A percentile compares a stretch with the other conserved stretches of the same genome.
phyloP scores from a whole-genome alignment of 805 yeast genomes.

The Hanseniaspora clermontiae region DNA sequence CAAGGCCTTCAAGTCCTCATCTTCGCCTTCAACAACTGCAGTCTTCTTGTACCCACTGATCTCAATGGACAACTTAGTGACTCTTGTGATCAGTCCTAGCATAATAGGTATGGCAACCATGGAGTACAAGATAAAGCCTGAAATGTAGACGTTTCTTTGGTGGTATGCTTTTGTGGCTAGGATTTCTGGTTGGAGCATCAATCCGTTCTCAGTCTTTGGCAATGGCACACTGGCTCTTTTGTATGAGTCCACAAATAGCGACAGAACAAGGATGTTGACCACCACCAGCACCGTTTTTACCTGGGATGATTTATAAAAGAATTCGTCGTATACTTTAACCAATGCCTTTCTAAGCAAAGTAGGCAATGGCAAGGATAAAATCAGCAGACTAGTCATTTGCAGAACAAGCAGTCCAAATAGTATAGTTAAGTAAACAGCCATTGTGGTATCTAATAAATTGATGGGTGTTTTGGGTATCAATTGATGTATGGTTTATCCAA shows the following conservation, averaged over 20 bases:
- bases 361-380: slow-evolving; percentile 47
- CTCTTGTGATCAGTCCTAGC: slow-evolving; percentile 38
- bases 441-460: slow-evolving; percentile 2
- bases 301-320: slow-evolving; percentile 29
- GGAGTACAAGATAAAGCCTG: slow-evolving; percentile 50
- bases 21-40: slow-evolving; percentile 18
- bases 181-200: slow-evolving; percentile 33
- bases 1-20: slow-evolving; percentile 29
- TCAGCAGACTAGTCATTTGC: slow-evolving; percentile 40
- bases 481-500: too few species aligned
- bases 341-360: slow-evolving; percentile 34
- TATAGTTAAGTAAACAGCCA: slow-evolving; percentile 27
- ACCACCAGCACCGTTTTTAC: slow-evolving; percentile 36
- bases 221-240: slow-evolving; percentile 32
- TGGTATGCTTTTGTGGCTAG: slow-evolving; percentile 49
- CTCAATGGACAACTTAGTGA: slow-evolving; percentile 35
- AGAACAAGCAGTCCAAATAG: slow-evolving; percentile 36
- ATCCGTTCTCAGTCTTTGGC: slow-evolving; percentile 15
- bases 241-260: slow-evolving; percentile 45
- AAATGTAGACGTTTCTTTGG: slow-evolving; percentile 49
- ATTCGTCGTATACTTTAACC: slow-evolving; percentile 28
- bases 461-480: neutral
- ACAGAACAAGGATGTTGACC: slow-evolving; percentile 31
- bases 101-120: slow-evolving; percentile 44
- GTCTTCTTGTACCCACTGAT: slow-evolving; percentile 19